phyloP scores from a whole-genome alignment of 768 basidiomycete species.

The Naematelia encephala region DNA sequence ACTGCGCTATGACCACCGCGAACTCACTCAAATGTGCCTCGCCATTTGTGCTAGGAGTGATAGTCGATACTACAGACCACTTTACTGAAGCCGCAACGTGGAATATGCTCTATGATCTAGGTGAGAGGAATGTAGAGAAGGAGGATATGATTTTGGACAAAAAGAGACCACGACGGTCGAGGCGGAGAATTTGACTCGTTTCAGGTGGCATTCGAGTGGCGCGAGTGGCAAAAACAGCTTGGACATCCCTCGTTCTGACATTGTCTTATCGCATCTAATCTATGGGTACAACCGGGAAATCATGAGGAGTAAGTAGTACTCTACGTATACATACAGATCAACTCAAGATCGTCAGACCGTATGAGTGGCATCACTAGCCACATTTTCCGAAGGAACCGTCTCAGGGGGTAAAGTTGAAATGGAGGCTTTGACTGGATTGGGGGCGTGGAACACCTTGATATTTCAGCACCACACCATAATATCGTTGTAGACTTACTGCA shows the following conservation, averaged over 20 bases:
- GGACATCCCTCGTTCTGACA: too few relatives aligned
- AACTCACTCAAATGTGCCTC: background rate
- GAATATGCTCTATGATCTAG: too few relatives aligned
- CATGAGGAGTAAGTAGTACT: too few relatives aligned
- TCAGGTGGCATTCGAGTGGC: background rate
- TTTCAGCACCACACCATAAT: background rate
- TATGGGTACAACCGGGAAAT: too few relatives aligned
- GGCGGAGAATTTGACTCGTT: background rate
- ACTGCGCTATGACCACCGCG: background rate
- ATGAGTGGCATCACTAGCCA: background rate
- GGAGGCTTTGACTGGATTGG: background rate
- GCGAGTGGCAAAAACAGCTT: background rate
- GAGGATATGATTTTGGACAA: background rate
- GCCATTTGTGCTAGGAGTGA: background rate
- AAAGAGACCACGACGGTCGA: background rate
- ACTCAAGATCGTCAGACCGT: background rate
- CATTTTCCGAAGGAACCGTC: background rate
- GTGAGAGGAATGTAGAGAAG: background rate
- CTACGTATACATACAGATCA: too few relatives aligned
- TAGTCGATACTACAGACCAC: too few relatives aligned
- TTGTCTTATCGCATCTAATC: too few relatives aligned
- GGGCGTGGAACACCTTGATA: background rate
- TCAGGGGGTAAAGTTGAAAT: background rate
- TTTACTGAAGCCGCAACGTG: too few relatives aligned
- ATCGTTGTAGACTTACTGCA: constrained; percentile 11